These are phyloP conservation scores for Macrolepiota albuminosa DNA, from an alignment of 768 basidiomycete genomes.

Conservation along the genomic window DNA sequence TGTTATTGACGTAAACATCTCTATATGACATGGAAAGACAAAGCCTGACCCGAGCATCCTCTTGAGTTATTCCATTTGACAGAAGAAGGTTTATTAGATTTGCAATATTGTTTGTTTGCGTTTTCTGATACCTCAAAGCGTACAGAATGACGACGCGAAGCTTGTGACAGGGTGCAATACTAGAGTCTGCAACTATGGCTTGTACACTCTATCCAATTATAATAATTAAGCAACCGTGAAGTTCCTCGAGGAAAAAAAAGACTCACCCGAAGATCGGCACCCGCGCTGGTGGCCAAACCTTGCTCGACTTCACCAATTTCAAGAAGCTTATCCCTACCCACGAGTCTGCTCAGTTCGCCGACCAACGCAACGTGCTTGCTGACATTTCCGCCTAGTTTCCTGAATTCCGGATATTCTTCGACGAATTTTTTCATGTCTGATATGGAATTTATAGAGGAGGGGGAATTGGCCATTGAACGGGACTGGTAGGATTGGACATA, in stretches of 20 bases:
- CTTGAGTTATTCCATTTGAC: conserved; percentile 68
- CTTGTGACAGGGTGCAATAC: conserved; percentile 75
- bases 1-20: conserved; percentile 25
- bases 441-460: conserved; percentile 87
- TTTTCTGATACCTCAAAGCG: conserved; percentile 92
- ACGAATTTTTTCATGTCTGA: conserved; percentile 96
- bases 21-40: conserved; percentile 1
- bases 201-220: conserved; percentile 64
- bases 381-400: conserved; percentile 94
- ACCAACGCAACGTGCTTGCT: conserved; percentile 98
- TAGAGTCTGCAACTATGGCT: conserved; percentile 61
- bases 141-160: conserved; percentile 88
- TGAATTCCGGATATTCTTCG: conserved; percentile 97
- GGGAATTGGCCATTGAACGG: conserved; percentile 69
- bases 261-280: conserved; percentile 80
- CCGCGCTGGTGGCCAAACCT: conserved; percentile 88
- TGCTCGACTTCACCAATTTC: conserved; percentile 95
- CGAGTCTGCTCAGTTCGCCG: conserved; percentile 89
- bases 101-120: conserved; percentile 75
- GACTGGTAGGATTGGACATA: conserved; percentile 94
- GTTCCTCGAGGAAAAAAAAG: not conserved
- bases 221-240: not conserved
- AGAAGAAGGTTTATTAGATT: conserved; percentile 70
- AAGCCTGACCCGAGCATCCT: conserved; percentile 64
- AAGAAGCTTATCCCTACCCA: conserved; percentile 79